A percentile compares a stretch with the other conserved stretches of the same genome.
Evolutionary conservation across 495 filamentous ascomycete species (phyloP).

Genomic region (Platismatia glauca): DNA sequence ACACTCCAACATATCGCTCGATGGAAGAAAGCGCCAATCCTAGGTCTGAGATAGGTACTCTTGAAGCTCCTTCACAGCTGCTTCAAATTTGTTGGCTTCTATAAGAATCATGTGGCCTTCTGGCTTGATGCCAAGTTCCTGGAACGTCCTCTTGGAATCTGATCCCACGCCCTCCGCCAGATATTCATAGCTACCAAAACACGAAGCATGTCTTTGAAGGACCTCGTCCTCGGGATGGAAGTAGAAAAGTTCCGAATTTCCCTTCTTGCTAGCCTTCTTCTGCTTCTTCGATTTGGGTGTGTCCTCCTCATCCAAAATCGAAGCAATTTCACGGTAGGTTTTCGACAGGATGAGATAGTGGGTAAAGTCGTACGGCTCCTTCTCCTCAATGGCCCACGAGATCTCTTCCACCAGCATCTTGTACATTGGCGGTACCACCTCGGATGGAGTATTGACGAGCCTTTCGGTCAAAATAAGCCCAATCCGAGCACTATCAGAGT

Average conservation of each 20-base stretch:
- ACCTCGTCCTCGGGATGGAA: conserved; percentile 98
- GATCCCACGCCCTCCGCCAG: conserved; percentile 69
- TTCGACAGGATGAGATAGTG: conserved; percentile 88
- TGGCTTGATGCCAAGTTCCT: conserved; percentile 82
- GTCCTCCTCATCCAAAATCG: conserved; percentile 63
- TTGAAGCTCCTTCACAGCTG: conserved; percentile 58
- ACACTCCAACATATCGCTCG: not conserved
- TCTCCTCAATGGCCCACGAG: conserved; percentile 76
- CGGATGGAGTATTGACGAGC: conserved; percentile 87
- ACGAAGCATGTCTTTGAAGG: conserved; percentile 61
- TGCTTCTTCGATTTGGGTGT: conserved; percentile 65
- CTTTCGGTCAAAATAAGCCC: conserved; percentile 86
- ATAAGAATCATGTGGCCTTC: conserved; percentile 72
- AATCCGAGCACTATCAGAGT: conserved; percentile 46
- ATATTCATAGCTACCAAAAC: conserved; percentile 60
- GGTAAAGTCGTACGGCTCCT: conserved; percentile 86
- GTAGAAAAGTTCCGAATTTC: conserved; percentile 49
- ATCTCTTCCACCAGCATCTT: conserved; percentile 91
- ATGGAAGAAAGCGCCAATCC: not conserved
- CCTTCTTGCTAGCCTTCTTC: conserved; percentile 35
- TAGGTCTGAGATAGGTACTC: conserved; percentile 51
- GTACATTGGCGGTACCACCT: conserved; percentile 94
- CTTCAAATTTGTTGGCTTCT: conserved; percentile 57
- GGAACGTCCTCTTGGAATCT: conserved; percentile 89
- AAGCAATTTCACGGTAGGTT: conserved; percentile 80